Evolutionary conservation across 352 stramenopile genomes (phyloP).

Genomic region (Thalassiosira delicatula): DNA sequence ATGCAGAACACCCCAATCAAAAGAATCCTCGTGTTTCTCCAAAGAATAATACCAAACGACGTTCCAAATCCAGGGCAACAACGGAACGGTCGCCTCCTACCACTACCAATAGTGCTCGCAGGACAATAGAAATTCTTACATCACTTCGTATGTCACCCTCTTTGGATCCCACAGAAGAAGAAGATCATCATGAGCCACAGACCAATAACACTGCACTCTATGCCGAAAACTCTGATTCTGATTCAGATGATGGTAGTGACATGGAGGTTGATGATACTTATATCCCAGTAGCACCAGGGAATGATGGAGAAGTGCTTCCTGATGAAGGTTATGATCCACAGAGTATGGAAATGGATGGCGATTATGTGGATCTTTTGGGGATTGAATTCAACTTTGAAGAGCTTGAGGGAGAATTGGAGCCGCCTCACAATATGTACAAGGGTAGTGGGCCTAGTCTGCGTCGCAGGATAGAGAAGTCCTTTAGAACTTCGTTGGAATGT

Average conservation of each 20-base stretch:
- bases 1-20: too few relatives aligned
- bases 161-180: not conserved
- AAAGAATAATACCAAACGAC: too few relatives aligned
- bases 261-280: not conserved
- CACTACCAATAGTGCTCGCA: too few relatives aligned
- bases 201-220: not conserved
- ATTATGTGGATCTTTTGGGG: not conserved
- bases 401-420: not conserved
- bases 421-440: slow-evolving; percentile 20
- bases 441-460: slow-evolving; percentile 11
- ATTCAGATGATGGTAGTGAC: not conserved
- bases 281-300: not conserved
- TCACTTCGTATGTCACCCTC: not conserved
- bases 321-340: not conserved
- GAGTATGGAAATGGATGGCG: not conserved
- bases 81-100: too few relatives aligned
- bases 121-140: not conserved
- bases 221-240: not conserved
- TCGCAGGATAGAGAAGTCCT: not conserved
- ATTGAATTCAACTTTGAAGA: slow-evolving; percentile 3
- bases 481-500: slow-evolving; percentile 11
- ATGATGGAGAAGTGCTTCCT: not conserved
- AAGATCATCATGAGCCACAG: not conserved
- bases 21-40: too few relatives aligned
- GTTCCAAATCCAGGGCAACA: too few relatives aligned